Percentiles rank a stretch among this genome's conserved stretches.
Conservation (phyloP, 1,139 yeast genomes). For the Ogataea hybrid region DNA sequence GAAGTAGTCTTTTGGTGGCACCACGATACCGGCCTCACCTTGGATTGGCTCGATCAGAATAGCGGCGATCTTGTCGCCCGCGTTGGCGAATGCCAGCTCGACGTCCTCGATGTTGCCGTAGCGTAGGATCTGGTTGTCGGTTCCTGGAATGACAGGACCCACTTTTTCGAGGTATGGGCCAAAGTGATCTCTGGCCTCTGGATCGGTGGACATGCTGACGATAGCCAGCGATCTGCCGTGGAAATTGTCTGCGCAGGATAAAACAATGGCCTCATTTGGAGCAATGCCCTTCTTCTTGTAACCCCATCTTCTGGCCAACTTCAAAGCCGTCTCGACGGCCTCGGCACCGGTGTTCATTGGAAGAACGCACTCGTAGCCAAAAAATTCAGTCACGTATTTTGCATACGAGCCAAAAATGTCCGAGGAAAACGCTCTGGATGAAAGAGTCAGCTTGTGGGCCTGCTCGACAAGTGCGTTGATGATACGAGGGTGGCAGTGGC, state of each 20-base stretch:
- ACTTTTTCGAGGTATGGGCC: conserved; percentile 89
- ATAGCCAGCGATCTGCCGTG: conserved; percentile 97
- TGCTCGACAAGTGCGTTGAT: conserved; percentile 83
- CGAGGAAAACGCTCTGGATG: conserved; percentile 90
- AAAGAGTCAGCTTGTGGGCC: conserved; percentile 78
- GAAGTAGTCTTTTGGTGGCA: conserved; percentile 83
- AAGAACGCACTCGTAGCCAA: conserved; percentile 86
- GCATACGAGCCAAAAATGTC: conserved; percentile 88
- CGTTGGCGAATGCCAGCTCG: conserved; percentile 74
- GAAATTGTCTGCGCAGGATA: conserved; percentile 89
- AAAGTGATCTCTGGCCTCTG: conserved; percentile 83
- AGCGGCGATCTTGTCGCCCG: conserved; percentile 92
- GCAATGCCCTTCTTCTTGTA: conserved; percentile 85
- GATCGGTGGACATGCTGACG: conserved; percentile 94
- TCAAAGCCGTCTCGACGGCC: conserved; percentile 95
- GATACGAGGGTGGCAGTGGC: conserved; percentile 96
- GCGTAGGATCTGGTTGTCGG: conserved; percentile 54
- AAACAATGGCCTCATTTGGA: conserved; percentile 76
- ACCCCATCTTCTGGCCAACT: conserved; percentile 97
- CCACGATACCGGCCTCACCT: conserved; percentile 98
- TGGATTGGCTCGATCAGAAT: conserved; percentile 93
- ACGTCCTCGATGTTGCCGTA: conserved; percentile 85
- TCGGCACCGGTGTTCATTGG: conserved; percentile 99
- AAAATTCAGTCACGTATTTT: conserved; percentile 83
- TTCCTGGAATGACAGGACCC: conserved; percentile 51